Conservation (phyloP, 2,329 filamentous ascomycete genomes). For the Immersiporthe knoxdaviesiana region DNA sequence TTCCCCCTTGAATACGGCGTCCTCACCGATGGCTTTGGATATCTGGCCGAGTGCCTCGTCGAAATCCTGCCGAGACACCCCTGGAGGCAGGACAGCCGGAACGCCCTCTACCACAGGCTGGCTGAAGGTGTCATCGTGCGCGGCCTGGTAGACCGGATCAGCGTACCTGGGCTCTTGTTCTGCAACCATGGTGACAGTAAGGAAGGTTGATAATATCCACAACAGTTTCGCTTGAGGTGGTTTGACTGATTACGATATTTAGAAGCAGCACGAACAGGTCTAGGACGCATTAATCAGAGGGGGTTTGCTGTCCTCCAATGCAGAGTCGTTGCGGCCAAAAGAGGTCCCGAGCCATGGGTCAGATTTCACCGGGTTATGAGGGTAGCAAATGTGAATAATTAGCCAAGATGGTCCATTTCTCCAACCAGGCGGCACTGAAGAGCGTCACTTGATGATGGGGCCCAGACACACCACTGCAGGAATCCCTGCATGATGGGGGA, state of each 20-base stretch:
- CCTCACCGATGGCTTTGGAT: slow-evolving; percentile 40
- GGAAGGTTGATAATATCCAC: not conserved
- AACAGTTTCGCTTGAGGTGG: not conserved
- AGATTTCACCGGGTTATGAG: not conserved
- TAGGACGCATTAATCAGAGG: not conserved
- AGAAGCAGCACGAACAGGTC: too few species aligned
- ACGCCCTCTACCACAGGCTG: slow-evolving; percentile 43
- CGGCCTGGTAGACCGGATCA: slow-evolving; percentile 46
- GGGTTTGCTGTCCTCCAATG: not conserved
- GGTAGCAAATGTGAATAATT: not conserved
- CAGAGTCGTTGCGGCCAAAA: slow-evolving; percentile 1
- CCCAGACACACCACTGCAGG: not conserved
- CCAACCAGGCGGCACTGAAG: not conserved
- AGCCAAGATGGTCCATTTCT: slow-evolving; percentile 6
- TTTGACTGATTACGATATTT: too few species aligned
- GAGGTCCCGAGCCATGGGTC: slow-evolving; percentile 2
- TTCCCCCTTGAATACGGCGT: slow-evolving; percentile 44
- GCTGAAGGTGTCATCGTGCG: slow-evolving; percentile 46
- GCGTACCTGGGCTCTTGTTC: slow-evolving; percentile 36
- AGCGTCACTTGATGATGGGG: not conserved
- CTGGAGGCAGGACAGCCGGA: slow-evolving; percentile 44
- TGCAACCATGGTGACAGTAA: slow-evolving; percentile 16
- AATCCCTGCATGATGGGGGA: not conserved
- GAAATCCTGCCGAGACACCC: slow-evolving; percentile 43
- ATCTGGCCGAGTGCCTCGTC: slow-evolving; percentile 42